phyloP scores from a whole-genome alignment of 306 rosid species.

The Begonia loranthoides region DNA sequence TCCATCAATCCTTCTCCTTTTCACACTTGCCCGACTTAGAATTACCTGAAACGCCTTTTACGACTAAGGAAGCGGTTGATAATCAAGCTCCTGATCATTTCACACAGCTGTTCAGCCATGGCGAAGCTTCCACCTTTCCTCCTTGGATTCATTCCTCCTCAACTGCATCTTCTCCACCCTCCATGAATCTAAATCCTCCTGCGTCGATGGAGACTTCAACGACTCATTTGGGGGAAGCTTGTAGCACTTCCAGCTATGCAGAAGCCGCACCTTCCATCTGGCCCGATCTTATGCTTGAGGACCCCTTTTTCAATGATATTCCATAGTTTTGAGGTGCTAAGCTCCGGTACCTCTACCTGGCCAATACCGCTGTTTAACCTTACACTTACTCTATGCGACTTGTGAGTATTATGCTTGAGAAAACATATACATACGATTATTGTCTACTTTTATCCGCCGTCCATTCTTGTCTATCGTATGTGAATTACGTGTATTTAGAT shows the following conservation, averaged over 20 bases:
- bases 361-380: too few species aligned
- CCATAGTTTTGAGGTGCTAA: neutral
- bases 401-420: too few species aligned
- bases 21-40: conserved; percentile 43
- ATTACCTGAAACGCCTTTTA: conserved; percentile 6
- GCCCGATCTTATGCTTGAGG: conserved; percentile 53
- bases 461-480: too few species aligned
- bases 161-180: conserved; percentile 25
- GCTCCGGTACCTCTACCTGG: too few species aligned
- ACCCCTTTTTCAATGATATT: conserved; percentile 38
- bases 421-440: too few species aligned
- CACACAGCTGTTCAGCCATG: conserved; percentile 6
- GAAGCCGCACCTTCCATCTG: conserved; percentile 28
- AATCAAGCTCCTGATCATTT: conserved; percentile 16
- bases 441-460: too few species aligned
- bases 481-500: too few species aligned
- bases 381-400: too few species aligned
- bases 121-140: conserved; percentile 21
- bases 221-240: conserved; percentile 21
- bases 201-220: conserved; percentile 7
- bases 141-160: conserved; percentile 41
- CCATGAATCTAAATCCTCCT: conserved; percentile 12
- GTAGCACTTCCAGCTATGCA: conserved; percentile 31
- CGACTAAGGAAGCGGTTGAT: conserved; percentile 5
- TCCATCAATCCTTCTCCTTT: conserved; percentile 22